Conservation (phyloP, 2,329 filamentous ascomycete genomes). For the Phialocephala sp. region DNA sequence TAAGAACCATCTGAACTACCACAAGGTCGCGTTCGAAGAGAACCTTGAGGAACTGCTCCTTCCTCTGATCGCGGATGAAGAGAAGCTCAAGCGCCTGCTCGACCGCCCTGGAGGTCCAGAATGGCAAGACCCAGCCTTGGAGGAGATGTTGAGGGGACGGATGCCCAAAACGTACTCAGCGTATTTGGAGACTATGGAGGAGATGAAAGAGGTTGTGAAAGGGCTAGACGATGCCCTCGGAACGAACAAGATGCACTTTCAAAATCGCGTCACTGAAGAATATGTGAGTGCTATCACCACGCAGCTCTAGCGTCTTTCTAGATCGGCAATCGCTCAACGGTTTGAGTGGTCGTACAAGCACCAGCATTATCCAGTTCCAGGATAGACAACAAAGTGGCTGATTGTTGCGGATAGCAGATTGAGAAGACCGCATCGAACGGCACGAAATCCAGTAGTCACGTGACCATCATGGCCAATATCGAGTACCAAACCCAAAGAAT, state of each 20-base stretch:
- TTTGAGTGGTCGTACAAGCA: too few relatives aligned
- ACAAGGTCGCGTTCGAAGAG: constrained; percentile 25
- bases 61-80: constrained; percentile 29
- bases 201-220: constrained; percentile 24
- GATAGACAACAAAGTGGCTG: too few relatives aligned
- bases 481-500: constrained; percentile 18
- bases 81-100: constrained; percentile 20
- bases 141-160: constrained; percentile 20
- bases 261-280: constrained; percentile 18
- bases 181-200: constrained; percentile 28
- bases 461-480: background rate
- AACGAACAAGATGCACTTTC: constrained; percentile 27
- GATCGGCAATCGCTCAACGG: too few relatives aligned
- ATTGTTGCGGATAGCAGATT: too few relatives aligned
- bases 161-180: constrained; percentile 28
- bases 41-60: constrained; percentile 28
- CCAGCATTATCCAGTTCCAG: too few relatives aligned
- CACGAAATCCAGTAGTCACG: background rate
- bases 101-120: constrained; percentile 22
- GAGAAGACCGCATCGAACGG: too few relatives aligned
- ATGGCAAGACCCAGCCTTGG: constrained; percentile 26
- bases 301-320: too few relatives aligned
- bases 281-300: too few relatives aligned
- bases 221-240: constrained; percentile 23
- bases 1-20: constrained; percentile 25